Conservation (phyloP, 345 rosid species). For the Orychophragmus violaceus region DNA sequence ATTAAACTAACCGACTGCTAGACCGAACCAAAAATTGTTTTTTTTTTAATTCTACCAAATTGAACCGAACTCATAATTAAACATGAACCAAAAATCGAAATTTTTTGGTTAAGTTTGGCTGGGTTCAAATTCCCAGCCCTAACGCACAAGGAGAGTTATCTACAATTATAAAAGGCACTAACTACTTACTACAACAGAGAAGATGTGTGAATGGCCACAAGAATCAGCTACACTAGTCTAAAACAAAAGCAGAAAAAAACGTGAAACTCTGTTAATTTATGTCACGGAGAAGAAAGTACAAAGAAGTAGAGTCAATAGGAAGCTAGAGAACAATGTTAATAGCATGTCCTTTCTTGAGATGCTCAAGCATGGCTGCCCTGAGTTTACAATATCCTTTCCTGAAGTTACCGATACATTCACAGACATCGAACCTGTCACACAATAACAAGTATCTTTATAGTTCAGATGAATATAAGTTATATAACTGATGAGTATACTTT, state of each 20-base stretch:
- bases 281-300: conserved; percentile 29
- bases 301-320: conserved; percentile 33
- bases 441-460: not conserved
- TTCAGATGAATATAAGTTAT: not conserved
- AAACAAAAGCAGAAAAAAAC: conserved; percentile 22
- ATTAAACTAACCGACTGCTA: too few species aligned
- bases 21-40: too few species aligned
- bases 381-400: conserved; percentile 58
- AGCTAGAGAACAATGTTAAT: conserved; percentile 34
- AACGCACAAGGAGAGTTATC: not conserved
- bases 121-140: too few species aligned
- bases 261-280: conserved; percentile 25
- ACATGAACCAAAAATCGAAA: too few species aligned
- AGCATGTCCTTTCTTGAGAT: conserved; percentile 43
- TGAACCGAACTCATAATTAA: too few species aligned
- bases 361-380: conserved; percentile 45
- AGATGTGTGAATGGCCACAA: not conserved
- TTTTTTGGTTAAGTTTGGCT: too few species aligned
- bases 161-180: conserved; percentile 2
- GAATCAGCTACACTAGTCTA: conserved; percentile 20
- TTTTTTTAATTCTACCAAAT: too few species aligned
- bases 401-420: conserved; percentile 82
- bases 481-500: not conserved
- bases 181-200: not conserved
- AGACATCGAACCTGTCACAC: conserved; percentile 60